Evolutionary conservation across 2,329 filamentous ascomycete species (phyloP).

Genomic region (Fusarium sp.): DNA sequence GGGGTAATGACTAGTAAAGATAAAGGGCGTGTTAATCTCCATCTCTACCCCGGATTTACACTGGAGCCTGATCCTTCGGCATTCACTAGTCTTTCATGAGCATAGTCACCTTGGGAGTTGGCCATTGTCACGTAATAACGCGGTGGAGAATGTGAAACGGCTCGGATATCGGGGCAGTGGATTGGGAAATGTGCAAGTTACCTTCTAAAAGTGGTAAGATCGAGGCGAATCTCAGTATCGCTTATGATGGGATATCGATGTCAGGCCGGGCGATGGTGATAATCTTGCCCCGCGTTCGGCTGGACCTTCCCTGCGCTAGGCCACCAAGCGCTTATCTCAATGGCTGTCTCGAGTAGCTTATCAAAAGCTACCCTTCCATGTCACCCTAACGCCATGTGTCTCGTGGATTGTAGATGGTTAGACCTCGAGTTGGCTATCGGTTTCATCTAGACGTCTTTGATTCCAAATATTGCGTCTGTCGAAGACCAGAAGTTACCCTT

Average conservation of each 20-base stretch:
- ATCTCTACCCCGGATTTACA: not conserved
- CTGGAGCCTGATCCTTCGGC: rapidly evolving
- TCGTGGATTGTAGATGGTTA: rapidly evolving
- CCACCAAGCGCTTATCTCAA: not conserved
- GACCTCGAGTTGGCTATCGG: rapidly evolving
- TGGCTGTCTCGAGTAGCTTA: not conserved
- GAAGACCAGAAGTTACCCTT: rapidly evolving
- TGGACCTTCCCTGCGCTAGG: not conserved
- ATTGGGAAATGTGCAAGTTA: rapidly evolving
- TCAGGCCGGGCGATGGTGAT: not conserved
- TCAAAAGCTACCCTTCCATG: rapidly evolving
- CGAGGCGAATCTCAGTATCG: not conserved
- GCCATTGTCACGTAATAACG: not conserved
- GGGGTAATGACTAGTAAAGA: not conserved
- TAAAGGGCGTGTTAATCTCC: rapidly evolving
- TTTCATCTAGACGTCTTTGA: rapidly evolving
- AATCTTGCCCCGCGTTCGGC: not conserved
- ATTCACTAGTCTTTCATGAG: not conserved
- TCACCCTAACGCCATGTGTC: rapidly evolving
- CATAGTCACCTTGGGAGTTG: rapidly evolving
- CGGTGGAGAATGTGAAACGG: rapidly evolving
- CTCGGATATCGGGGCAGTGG: rapidly evolving
- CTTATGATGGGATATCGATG: not conserved
- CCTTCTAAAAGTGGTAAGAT: not conserved
- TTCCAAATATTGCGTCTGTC: not conserved